A percentile compares a stretch with the other conserved stretches of the same genome.
phyloP scores from a whole-genome alignment of 2,329 filamentous ascomycete species.

The Bipolaris sorokiniana region DNA sequence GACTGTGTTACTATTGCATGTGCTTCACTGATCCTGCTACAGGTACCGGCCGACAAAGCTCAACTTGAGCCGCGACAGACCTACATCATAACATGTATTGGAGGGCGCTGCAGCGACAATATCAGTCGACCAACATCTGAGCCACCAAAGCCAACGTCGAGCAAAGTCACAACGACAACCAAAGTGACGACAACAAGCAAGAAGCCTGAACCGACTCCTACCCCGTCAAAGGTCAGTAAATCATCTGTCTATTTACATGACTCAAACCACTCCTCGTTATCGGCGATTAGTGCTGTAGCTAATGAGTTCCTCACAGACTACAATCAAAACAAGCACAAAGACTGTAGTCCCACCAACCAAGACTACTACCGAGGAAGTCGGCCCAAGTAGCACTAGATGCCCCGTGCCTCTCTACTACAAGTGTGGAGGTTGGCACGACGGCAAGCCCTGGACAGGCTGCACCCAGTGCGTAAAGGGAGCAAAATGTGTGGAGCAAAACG shows the following conservation, averaged over 20 bases:
- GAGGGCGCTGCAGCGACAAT: slow-evolving; percentile 18
- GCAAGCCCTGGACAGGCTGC: slow-evolving; percentile 37
- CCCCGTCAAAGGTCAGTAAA: slow-evolving; percentile 11
- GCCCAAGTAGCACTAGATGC: slow-evolving; percentile 40
- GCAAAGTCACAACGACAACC: slow-evolving; percentile 14
- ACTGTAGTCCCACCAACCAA: slow-evolving; percentile 13
- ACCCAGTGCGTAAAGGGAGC: slow-evolving; percentile 36
- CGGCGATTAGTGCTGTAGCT: background rate
- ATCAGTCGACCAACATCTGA: slow-evolving; percentile 14
- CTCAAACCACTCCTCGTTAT: background rate
- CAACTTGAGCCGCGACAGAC: slow-evolving; percentile 34
- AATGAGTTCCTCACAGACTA: slow-evolving; percentile 3
- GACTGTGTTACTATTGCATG: background rate
- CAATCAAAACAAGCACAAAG: slow-evolving; percentile 15
- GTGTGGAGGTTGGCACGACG: slow-evolving; percentile 36
- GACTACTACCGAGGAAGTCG: slow-evolving; percentile 25
- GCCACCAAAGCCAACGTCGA: slow-evolving; percentile 16
- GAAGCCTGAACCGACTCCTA: slow-evolving; percentile 12
- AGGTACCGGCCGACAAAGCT: slow-evolving; percentile 27
- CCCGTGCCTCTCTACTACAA: slow-evolving; percentile 42
- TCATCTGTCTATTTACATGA: background rate
- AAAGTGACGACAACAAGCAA: slow-evolving; percentile 4
- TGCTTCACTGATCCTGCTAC: background rate
- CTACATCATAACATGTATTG: slow-evolving; percentile 39
- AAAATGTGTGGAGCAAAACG: slow-evolving; percentile 37